phyloP scores from a whole-genome alignment of 2,329 filamentous ascomycete species.

The Botryotinia globosa region DNA sequence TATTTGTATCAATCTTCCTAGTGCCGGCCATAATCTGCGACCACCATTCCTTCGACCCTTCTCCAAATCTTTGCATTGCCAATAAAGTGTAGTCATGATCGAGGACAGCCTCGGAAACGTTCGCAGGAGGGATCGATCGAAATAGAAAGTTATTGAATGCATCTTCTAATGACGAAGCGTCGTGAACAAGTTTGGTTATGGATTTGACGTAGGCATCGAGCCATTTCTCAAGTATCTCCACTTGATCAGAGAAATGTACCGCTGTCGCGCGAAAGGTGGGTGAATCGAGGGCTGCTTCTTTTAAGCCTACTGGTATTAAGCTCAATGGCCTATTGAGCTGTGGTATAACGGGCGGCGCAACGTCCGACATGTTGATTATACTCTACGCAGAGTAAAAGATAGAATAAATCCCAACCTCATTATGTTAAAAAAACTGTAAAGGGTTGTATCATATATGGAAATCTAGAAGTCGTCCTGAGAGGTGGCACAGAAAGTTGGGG shows the following conservation, averaged over 20 bases:
- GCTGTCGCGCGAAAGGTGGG: constrained; percentile 89
- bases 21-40: constrained; percentile 68
- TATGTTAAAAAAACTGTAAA: neutral
- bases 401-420: constrained; percentile 12
- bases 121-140: constrained; percentile 69
- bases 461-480: neutral
- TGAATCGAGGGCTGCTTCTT: constrained; percentile 94
- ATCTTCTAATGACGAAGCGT: constrained; percentile 73
- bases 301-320: constrained; percentile 70
- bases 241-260: constrained; percentile 84
- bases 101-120: constrained; percentile 77
- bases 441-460: neutral
- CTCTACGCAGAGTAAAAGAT: constrained; percentile 16
- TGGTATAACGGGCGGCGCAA: constrained; percentile 25
- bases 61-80: constrained; percentile 78
- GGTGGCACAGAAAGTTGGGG: constrained; percentile 1
- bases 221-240: constrained; percentile 90
- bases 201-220: constrained; percentile 69
- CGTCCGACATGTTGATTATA: constrained; percentile 29
- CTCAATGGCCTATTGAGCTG: constrained; percentile 32
- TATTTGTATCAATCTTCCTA: constrained; percentile 71
- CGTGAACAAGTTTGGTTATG: constrained; percentile 58
- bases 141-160: constrained; percentile 74
- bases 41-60: constrained; percentile 88
- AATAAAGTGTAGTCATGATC: constrained; percentile 94